A percentile compares a stretch with the other conserved stretches of the same genome.
Evolutionary conservation across 2,329 filamentous ascomycete genomes (phyloP).

Genomic region (Diaporthe sp.): DNA sequence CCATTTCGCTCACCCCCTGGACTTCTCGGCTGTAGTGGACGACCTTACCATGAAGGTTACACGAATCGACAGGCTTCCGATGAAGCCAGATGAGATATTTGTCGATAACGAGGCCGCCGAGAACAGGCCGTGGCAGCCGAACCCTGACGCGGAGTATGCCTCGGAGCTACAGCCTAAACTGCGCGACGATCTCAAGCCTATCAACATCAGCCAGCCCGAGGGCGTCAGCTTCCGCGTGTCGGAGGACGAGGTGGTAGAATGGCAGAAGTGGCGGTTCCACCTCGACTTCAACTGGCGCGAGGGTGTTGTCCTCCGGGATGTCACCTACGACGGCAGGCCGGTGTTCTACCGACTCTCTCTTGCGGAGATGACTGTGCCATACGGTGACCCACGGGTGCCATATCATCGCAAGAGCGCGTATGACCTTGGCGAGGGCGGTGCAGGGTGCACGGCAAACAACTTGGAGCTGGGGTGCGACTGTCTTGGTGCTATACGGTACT

Average conservation of each 20-base stretch:
- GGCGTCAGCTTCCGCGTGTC: constrained; percentile 68
- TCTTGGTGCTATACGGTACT: constrained; percentile 68
- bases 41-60: constrained; percentile 73
- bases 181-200: constrained; percentile 72
- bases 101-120: constrained; percentile 70
- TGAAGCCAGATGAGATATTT: constrained; percentile 45
- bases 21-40: constrained; percentile 76
- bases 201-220: constrained; percentile 74
- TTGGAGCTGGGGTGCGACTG: constrained; percentile 72
- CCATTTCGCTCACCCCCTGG: constrained; percentile 76
- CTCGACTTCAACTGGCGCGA: constrained; percentile 75
- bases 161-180: constrained; percentile 68
- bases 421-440: constrained; percentile 76
- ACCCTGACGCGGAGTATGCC: constrained; percentile 73
- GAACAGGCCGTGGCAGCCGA: constrained; percentile 69
- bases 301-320: constrained; percentile 73
- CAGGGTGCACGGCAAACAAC: constrained; percentile 75
- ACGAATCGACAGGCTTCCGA: constrained; percentile 78
- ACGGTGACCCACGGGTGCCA: constrained; percentile 71
- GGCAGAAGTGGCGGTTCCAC: constrained; percentile 69
- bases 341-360: constrained; percentile 72
- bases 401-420: constrained; percentile 77
- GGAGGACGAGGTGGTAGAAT: constrained; percentile 45
- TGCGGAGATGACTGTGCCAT: constrained; percentile 74
- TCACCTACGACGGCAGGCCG: constrained; percentile 71